Evolutionary conservation across 2,329 filamentous ascomycete species (phyloP), one percentile per base, ranked within the genome.

Genomic region (Hirsutella thompsonii): DNA sequence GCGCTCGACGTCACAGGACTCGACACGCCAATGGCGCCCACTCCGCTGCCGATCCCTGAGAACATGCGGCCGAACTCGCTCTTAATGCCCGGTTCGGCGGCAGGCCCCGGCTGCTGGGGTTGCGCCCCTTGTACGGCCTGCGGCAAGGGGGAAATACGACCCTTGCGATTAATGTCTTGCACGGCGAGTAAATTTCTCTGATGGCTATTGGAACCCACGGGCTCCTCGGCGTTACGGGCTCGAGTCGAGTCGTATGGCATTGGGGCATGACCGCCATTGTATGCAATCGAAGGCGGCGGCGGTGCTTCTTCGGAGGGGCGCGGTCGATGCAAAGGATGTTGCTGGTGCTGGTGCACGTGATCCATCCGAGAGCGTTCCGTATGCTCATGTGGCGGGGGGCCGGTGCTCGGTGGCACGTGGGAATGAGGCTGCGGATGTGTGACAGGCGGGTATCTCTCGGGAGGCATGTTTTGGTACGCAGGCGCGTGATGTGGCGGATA

Each of bases 61-160:
- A 94, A 95, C 72, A 95, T 94, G 46, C 87, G 81, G 21, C 89
- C 89, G 57, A 95, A 89, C 57, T 95, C 90, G 56, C 81, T 93
- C 68, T 95, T 94, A 55, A 95, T 94, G 35, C 83, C 83, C 10
- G 87, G 83, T 57, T 94, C 88, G 14, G 81, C 83, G 13, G 79
- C 77, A 5, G 87, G 85, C 3, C 83, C 85, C 40, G 83, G 74
- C 32, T 83, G 75, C 51, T 88, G 83, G 14, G 81, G 78, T 57
- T 94, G 89, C 1, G 85, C 89, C 19, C 90, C 90, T 56, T 95
- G 89, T 1, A 95, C 89, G 19, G 90, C 89, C 59, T 95, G 90
- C 1, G 90, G 90, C 14, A 95, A 67, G 2, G 90, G 90, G 8
- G 90, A 95, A 32, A 87, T 72, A 38, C 89, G 80, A 2, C 89